Base-by-base conservation (phyloP, 495 filamentous ascomycete species). In the Trichocladium antarcticum region DNA sequence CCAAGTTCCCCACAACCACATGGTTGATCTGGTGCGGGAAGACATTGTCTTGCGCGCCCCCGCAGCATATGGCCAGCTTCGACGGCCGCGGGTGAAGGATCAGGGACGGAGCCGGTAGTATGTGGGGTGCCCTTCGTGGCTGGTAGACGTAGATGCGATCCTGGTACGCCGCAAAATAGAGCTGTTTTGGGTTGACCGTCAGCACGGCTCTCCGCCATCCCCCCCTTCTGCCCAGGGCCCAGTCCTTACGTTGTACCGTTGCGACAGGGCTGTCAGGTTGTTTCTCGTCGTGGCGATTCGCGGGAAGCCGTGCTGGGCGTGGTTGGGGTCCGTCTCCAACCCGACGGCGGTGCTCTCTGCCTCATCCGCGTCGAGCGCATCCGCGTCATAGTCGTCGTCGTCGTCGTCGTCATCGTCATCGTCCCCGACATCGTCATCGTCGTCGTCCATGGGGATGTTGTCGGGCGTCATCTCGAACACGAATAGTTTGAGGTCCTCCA, bases 141-240 rank as follows among this genome's bases (percentile, higher is more conserved):
- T 77, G 68, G 65, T 81, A 92, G 45, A 93, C 76, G 54, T 87
- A 75, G 8, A 98, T 83, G 37, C 78, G 67, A 36, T 81, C 74
- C 21, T 66, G 60, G 53, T 81, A 84, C n/a, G 87, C 90, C 8
- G 81, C 74, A 57, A 95, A 90, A 45, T 87, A 81, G 24, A 94
- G 70, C 66, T 71, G 42, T 32, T 21, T 6, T 5, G 27, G 31
- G 16, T 12, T 9, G 15, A n/a, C n/a, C 5, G 34, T 58, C 36
- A 61, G 44, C 42, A 49, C 9, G 49, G 41, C 17, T 0, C 12
- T 32, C 4, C 9, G 5, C 36, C 11, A 42, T 3, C 4, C 3
- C 11, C 16, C 37, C 5, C 8, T 4, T 38, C 20, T 1, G 24
- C 8, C 14, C 29, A 3, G 24, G 24, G n/a, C n/a, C n/a, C n/a